Conservation (phyloP, 495 filamentous ascomycete genomes). For the Tuber magnatum region DNA sequence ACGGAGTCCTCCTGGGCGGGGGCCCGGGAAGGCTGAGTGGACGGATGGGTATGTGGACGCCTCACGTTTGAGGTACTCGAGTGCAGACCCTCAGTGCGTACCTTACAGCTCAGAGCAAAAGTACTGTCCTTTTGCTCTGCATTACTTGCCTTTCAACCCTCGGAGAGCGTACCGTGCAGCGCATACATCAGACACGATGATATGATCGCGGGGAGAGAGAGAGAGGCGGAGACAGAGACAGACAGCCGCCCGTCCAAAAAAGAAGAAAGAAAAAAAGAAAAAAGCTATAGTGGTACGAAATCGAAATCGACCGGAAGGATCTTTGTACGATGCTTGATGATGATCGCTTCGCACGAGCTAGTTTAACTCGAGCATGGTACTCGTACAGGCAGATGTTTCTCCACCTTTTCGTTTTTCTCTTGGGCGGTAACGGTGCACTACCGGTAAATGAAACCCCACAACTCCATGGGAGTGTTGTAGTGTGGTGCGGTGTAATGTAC, state of each 20-base stretch:
- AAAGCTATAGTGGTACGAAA: slow-evolving; percentile 36
- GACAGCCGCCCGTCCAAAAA: background rate
- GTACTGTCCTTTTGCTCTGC: background rate
- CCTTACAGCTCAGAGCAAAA: background rate
- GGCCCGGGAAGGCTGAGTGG: background rate
- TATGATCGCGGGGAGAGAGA: background rate
- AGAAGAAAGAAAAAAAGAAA: slow-evolving; percentile 6
- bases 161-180: background rate
- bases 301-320: slow-evolving; percentile 24
- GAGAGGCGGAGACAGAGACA: background rate
- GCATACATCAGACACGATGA: background rate
- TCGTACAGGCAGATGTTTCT: background rate
- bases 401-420: background rate
- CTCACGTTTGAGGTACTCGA: slow-evolving; percentile 3
- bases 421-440: background rate
- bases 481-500: background rate
- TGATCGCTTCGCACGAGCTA: background rate
- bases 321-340: slow-evolving; percentile 35
- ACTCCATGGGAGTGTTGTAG: background rate
- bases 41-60: background rate
- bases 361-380: background rate
- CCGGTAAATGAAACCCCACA: background rate
- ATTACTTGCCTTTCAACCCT: background rate
- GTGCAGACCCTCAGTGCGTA: background rate
- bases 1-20: background rate